These are phyloP conservation scores for Irpex rosettiformis DNA, from an alignment of 1,284 basidiomycete species.

Conservation along the genomic window DNA sequence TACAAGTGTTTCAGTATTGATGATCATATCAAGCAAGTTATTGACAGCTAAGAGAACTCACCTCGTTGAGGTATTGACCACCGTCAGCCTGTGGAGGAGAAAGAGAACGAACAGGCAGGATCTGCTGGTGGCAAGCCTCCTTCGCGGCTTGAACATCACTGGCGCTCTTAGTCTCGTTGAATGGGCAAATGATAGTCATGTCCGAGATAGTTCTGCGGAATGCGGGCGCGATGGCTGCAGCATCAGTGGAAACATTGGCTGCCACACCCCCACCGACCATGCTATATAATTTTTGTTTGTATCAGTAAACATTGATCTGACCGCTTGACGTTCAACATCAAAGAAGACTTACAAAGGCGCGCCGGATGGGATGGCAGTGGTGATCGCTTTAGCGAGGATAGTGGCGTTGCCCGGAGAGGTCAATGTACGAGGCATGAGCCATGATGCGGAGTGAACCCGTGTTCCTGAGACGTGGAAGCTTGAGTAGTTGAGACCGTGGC, in stretches of 20 bases:
- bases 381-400: neutral
- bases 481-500: neutral
- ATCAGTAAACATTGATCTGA: neutral
- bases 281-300: no score
- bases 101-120: slow-evolving; percentile 16
- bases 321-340: neutral
- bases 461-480: neutral
- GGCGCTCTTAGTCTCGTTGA: neutral
- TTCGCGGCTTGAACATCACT: neutral
- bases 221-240: neutral
- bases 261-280: neutral
- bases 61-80: slow-evolving; percentile 42
- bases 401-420: neutral
- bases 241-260: neutral
- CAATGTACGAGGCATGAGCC: neutral
- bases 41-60: no score
- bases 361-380: neutral
- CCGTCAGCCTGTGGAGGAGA: slow-evolving; percentile 23
- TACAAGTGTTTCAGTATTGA: neutral
- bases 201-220: neutral
- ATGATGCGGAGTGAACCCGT: neutral
- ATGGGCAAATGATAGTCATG: neutral
- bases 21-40: no score
- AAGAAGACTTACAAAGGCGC: neutral
- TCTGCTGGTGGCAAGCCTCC: neutral